Conservation (phyloP, 2,329 filamentous ascomycete genomes). For the Beauveria sp. region DNA sequence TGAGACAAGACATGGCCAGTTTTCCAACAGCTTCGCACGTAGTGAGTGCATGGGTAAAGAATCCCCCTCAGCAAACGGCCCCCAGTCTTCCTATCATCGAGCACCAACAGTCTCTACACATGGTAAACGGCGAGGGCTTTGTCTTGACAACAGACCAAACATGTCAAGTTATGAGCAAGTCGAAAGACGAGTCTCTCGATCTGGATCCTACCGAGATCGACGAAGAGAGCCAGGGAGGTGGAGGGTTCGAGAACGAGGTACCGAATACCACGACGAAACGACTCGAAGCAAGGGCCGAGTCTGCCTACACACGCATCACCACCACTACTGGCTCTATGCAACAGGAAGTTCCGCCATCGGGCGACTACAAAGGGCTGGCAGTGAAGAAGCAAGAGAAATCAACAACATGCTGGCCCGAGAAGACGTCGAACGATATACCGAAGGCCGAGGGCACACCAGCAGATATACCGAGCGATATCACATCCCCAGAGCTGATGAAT, state of each 20-base stretch:
- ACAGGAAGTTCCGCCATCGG: conserved; percentile 3
- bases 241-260: not conserved
- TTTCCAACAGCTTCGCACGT: not conserved
- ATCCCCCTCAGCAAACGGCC: not conserved
- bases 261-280: conserved; percentile 12
- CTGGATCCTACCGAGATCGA: not conserved
- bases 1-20: not conserved
- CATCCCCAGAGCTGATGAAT: not conserved
- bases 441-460: not conserved
- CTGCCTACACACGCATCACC: conserved; percentile 53
- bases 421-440: not conserved
- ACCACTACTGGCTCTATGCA: conserved; percentile 51
- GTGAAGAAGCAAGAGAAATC: not conserved
- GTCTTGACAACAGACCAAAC: not conserved
- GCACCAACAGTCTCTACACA: not conserved
- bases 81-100: not conserved
- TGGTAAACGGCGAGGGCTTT: not conserved
- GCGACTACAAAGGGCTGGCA: not conserved
- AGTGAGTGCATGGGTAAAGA: not conserved
- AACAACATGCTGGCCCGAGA: not conserved
- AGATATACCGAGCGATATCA: not conserved
- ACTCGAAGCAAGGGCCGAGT: conserved; percentile 21
- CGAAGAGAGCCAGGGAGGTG: conserved; percentile 6
- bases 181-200: not conserved
- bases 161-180: not conserved